Percentiles rank a stretch among this genome's conserved stretches.
These are phyloP conservation scores for Umbilicaria muhlenbergii DNA, from an alignment of 495 filamentous ascomycete species.

Conservation along the genomic window DNA sequence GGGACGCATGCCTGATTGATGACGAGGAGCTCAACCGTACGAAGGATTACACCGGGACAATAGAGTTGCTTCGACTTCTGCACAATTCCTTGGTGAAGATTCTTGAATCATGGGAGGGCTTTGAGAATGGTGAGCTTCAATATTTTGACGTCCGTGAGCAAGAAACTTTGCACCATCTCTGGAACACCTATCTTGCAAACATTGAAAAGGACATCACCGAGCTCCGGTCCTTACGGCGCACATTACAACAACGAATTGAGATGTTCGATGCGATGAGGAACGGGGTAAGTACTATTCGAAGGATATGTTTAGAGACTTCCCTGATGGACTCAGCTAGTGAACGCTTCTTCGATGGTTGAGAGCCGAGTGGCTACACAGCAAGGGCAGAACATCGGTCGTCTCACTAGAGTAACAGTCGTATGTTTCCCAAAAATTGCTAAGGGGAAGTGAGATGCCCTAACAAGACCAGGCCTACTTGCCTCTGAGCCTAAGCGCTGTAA, in stretches of 20 bases:
- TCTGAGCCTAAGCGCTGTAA: too few species aligned
- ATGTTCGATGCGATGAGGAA: conserved; percentile 9
- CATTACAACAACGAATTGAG: conserved; percentile 9
- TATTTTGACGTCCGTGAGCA: too few species aligned
- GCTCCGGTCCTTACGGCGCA: conserved; percentile 1
- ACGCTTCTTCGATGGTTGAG: conserved; percentile 10
- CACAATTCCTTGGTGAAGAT: too few species aligned
- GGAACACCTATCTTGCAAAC: conserved; percentile 4
- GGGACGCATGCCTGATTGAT: neutral
- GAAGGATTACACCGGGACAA: too few species aligned
- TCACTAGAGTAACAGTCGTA: conserved; percentile 12
- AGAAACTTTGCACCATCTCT: conserved; percentile 1
- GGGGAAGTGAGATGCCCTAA: too few species aligned
- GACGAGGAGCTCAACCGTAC: too few species aligned
- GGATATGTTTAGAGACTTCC: too few species aligned
- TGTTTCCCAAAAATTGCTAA: neutral
- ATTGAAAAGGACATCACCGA: conserved; percentile 4
- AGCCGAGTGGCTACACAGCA: conserved; percentile 11
- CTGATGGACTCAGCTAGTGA: conserved; percentile 6
- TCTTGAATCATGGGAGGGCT: too few species aligned
- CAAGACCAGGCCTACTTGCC: too few species aligned
- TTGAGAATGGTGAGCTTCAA: too few species aligned
- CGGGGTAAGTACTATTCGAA: neutral
- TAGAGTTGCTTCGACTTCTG: too few species aligned
- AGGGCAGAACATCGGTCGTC: conserved; percentile 11